Conservation (phyloP, 208 protist genomes). For the Wallacemonas collosoma region DNA sequence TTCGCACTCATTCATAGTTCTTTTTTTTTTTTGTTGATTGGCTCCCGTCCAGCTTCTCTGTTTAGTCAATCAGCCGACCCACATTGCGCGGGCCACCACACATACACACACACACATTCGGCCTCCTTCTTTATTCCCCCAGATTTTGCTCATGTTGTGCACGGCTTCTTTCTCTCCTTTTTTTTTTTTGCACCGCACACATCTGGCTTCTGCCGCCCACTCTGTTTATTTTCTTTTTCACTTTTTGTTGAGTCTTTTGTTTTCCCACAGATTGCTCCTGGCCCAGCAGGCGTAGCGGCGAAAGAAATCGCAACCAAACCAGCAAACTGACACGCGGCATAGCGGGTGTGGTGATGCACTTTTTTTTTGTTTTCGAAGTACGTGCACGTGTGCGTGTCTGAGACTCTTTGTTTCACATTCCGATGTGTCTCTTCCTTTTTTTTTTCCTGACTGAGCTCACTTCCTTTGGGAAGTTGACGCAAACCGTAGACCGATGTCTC, state of each 20-base stretch:
- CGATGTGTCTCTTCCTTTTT: background rate
- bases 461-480: background rate
- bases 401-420: background rate
- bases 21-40: background rate
- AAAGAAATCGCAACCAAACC: no score
- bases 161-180: no score
- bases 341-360: no score
- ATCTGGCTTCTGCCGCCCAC: background rate
- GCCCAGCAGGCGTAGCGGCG: no score
- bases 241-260: slow-evolving; percentile 8
- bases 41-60: slow-evolving; percentile 2
- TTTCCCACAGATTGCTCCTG: background rate
- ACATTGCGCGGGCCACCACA: no score
- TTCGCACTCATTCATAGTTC: slow-evolving; percentile 20
- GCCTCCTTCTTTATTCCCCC: slow-evolving; percentile 1
- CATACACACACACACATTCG: slow-evolving; percentile 16
- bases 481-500: background rate
- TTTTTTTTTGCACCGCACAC: background rate
- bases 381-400: background rate
- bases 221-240: slow-evolving; percentile 18
- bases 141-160: no score
- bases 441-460: background rate
- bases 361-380: background rate
- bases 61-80: no score
- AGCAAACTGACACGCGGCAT: no score